A percentile compares a stretch with the other conserved stretches of the same genome.
phyloP scores from a whole-genome alignment of 768 basidiomycete genomes.

The Mycena maculata region DNA sequence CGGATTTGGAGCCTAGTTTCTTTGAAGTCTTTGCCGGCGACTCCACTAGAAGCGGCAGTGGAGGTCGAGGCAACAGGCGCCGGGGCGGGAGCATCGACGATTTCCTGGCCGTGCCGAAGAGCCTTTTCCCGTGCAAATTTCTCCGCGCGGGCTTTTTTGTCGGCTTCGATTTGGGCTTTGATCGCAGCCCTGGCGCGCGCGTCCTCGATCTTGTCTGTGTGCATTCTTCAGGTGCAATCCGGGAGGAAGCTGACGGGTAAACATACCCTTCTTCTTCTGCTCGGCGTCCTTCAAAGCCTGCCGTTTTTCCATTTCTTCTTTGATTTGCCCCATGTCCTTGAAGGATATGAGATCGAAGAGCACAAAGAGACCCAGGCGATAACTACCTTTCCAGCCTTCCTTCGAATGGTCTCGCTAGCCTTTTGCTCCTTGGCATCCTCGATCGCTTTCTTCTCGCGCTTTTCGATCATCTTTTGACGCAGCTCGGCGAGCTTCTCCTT shows the following conservation, averaged over 20 bases:
- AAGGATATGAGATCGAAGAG: background rate
- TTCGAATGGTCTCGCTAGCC: conserved; percentile 80
- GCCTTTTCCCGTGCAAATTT: conserved; percentile 93
- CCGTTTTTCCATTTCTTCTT: conserved; percentile 82
- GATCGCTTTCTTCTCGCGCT: conserved; percentile 77
- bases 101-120: conserved; percentile 78
- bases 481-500: conserved; percentile 83
- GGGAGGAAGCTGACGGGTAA: background rate
- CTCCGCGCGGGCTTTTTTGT: conserved; percentile 90
- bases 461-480: conserved; percentile 80
- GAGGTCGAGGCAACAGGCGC: conserved; percentile 49
- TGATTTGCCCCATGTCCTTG: conserved; percentile 77
- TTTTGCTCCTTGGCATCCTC: conserved; percentile 80
- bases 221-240: background rate
- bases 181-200: conserved; percentile 86
- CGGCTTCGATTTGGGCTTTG: conserved; percentile 94
- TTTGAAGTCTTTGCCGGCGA: conserved; percentile 80
- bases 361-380: conserved; percentile 19
- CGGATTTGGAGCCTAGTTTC: conserved; percentile 93
- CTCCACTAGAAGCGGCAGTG: conserved; percentile 51
- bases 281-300: conserved; percentile 88
- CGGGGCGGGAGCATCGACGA: conserved; percentile 49
- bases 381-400: conserved; percentile 90
- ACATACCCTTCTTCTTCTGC: conserved; percentile 79
- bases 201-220: conserved; percentile 90